phyloP scores from a whole-genome alignment of 2,329 filamentous ascomycete genomes.

The Reticulascus tulasneorum region DNA sequence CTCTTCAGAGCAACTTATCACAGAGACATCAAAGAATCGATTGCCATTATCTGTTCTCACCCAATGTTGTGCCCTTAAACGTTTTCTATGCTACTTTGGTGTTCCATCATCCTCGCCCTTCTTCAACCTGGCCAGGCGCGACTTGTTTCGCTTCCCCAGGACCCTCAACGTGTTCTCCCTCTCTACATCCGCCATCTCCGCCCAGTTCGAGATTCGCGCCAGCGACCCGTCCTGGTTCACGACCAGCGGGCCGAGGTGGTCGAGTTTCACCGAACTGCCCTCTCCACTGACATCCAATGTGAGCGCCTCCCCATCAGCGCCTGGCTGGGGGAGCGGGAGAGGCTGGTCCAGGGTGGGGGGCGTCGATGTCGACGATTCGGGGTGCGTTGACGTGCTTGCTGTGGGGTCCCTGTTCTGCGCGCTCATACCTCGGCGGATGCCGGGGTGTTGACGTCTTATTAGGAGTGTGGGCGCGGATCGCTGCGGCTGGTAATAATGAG shows the following conservation, averaged over 20 bases:
- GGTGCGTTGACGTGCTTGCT: constrained; percentile 13
- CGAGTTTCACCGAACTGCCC: constrained; percentile 49
- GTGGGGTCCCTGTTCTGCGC: too few species aligned
- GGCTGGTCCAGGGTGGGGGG: constrained; percentile 1
- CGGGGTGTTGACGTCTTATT: too few species aligned
- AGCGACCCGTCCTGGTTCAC: constrained; percentile 70
- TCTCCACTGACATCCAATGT: constrained; percentile 3
- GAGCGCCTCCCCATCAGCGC: constrained; percentile 3
- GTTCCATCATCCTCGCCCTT: not conserved
- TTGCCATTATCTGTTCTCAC: too few species aligned
- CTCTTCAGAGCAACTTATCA: too few species aligned
- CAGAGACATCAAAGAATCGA: too few species aligned
- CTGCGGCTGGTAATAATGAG: too few species aligned
- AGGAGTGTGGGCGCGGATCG: too few species aligned
- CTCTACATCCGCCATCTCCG: constrained; percentile 65
- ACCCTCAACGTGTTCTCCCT: constrained; percentile 62
- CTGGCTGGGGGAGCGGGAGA: constrained; percentile 12
- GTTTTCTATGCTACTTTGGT: too few species aligned
- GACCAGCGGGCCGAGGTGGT: constrained; percentile 69
- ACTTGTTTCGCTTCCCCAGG: constrained; percentile 64
- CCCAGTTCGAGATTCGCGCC: constrained; percentile 70
- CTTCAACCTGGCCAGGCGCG: constrained; percentile 51
- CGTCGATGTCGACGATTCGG: constrained; percentile 11
- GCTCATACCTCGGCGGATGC: too few species aligned
- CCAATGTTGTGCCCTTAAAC: too few species aligned